Evolutionary conservation across 176 grass and related monocot genomes (phyloP).

Genomic region (Sorghum bicolor): Sorghum_bicolor_NCBIv3 NC_012872.2:7604001-7604500

Average conservation of each 20-base stretch:
- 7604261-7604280: conserved; percentile 93
- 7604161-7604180: conserved; percentile 9
- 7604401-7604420: not conserved
- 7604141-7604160: conserved; percentile 73
- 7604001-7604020: conserved; percentile 38
- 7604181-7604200: conserved; percentile 52
- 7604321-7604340: not conserved
- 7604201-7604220: conserved; percentile 60
- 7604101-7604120: not conserved
- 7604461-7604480: conserved; percentile 91
- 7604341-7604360: not conserved
- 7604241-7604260: conserved; percentile 84
- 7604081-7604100: conserved; percentile 5
- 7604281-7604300: conserved; percentile 91
- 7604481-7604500: conserved; percentile 80
- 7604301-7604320: conserved; percentile 85
- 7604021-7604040: conserved; percentile 44
- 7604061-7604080: conserved; percentile 28
- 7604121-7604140: conserved; percentile 39
- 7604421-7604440: conserved; percentile 93
- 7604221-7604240: conserved; percentile 82
- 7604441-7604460: conserved; percentile 88
- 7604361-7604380: not conserved
- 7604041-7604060: conserved; percentile 38
- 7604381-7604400: not conserved